Evolutionary conservation across 345 rosid genomes (phyloP).

Genomic region (Citrus maxima): DNA sequence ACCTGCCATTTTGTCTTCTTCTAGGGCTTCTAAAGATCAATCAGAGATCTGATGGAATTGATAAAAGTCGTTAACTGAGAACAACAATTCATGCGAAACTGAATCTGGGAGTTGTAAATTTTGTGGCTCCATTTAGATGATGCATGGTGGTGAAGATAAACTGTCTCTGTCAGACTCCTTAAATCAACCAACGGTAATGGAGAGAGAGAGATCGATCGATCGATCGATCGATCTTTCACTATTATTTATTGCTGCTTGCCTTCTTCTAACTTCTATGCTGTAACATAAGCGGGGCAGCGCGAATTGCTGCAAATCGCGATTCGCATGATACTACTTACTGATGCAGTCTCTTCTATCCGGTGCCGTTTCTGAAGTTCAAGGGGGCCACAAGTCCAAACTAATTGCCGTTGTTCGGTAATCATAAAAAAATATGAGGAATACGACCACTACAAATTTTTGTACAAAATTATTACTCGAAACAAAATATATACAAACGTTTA

Average conservation of each 20-base stretch:
- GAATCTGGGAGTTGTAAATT: not conserved
- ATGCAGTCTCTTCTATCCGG: too few relatives aligned
- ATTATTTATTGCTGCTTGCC: not conserved
- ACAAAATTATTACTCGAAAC: too few relatives aligned
- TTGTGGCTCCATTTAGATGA: not conserved
- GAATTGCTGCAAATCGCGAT: not conserved
- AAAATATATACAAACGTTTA: too few relatives aligned
- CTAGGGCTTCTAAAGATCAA: slow-evolving; percentile 17
- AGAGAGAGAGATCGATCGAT: not conserved
- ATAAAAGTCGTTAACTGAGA: slow-evolving; percentile 8
- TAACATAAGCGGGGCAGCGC: not conserved
- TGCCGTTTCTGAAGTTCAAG: too few relatives aligned
- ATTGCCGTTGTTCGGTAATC: too few relatives aligned
- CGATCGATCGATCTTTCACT: not conserved
- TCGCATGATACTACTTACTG: too few relatives aligned
- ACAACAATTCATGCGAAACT: not conserved
- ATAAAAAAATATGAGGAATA: too few relatives aligned
- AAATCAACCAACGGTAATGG: not conserved
- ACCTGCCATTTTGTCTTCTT: slow-evolving; percentile 58
- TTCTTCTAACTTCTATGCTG: too few relatives aligned
- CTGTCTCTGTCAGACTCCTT: not conserved
- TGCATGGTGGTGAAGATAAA: not conserved
- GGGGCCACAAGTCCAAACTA: too few relatives aligned
- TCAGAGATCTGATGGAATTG: slow-evolving; percentile 9
- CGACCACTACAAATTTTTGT: too few relatives aligned